phyloP scores from a whole-genome alignment of 108 stramenopile genomes.

The Nitzschia sp. region DNA sequence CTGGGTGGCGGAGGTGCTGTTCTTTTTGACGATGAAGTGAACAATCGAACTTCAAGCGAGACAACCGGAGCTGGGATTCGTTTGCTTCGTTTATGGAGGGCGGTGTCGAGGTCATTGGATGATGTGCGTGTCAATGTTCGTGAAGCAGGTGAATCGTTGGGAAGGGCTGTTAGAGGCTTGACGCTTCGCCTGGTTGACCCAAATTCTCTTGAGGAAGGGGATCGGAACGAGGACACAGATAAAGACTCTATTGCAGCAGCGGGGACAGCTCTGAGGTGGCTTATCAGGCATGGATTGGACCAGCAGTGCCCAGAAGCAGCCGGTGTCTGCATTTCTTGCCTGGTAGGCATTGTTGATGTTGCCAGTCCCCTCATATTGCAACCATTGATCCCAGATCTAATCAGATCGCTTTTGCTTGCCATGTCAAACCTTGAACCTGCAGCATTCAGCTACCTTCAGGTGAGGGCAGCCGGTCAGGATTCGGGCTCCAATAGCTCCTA shows the following conservation, averaged over 20 bases:
- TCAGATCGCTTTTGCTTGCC: conserved; percentile 69
- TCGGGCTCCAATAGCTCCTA: conserved; percentile 40
- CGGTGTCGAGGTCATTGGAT: conserved; percentile 73
- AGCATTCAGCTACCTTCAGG: conserved; percentile 81
- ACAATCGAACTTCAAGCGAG: conserved; percentile 18
- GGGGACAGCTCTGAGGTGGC: conserved; percentile 70
- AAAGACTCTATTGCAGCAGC: conserved; percentile 62
- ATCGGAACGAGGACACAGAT: conserved; percentile 19
- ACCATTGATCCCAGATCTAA: conserved; percentile 74
- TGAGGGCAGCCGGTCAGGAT: conserved; percentile 61
- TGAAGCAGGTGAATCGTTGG: conserved; percentile 71
- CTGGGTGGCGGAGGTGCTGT: conserved; percentile 74
- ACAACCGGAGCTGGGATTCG: conserved; percentile 54
- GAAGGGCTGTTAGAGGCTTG: conserved; percentile 55
- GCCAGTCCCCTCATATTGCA: conserved; percentile 62
- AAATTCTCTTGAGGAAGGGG: conserved; percentile 21
- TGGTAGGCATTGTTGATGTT: conserved; percentile 73
- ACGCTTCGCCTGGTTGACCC: conserved; percentile 44
- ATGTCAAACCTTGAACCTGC: conserved; percentile 81
- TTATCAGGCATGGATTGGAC: conserved; percentile 73
- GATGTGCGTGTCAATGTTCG: conserved; percentile 73
- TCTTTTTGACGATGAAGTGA: conserved; percentile 56
- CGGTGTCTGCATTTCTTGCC: conserved; percentile 68
- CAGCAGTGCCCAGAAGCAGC: conserved; percentile 78
- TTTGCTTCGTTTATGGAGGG: conserved; percentile 67